phyloP scores from a whole-genome alignment of 805 yeast genomes.

The Clavispora vitiphila region DNA sequence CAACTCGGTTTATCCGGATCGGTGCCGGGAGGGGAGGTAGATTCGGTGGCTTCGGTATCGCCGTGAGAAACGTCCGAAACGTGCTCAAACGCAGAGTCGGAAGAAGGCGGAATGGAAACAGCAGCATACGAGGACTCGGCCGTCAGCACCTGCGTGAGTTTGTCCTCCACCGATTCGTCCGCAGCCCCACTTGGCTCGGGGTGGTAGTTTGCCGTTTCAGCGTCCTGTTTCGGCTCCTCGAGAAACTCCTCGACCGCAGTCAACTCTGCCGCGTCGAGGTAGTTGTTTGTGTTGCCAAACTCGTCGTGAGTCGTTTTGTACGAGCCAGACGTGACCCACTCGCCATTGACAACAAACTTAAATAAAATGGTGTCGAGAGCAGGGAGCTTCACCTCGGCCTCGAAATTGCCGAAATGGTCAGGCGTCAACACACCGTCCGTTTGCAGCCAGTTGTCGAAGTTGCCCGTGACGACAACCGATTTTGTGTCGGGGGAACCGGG shows the following conservation, averaged over 20 bases:
- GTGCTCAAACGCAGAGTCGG: slow-evolving; percentile 14
- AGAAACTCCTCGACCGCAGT: slow-evolving; percentile 17
- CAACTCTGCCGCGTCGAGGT: slow-evolving; percentile 25
- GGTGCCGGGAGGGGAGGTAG: slow-evolving; percentile 5
- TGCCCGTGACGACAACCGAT: slow-evolving; percentile 35
- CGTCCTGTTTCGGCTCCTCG: slow-evolving; percentile 1
- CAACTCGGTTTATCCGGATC: slow-evolving; percentile 2
- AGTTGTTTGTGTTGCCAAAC: slow-evolving; percentile 33
- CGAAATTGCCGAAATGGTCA: slow-evolving; percentile 13
- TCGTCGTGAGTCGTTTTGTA: slow-evolving; percentile 26
- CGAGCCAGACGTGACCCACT: slow-evolving; percentile 25
- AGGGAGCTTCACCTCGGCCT: slow-evolving; percentile 18
- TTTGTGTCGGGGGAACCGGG: slow-evolving; percentile 11
- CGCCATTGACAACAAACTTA: slow-evolving; percentile 34
- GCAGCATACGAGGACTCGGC: slow-evolving; percentile 35
- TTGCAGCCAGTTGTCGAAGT: slow-evolving; percentile 36
- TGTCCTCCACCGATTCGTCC: slow-evolving; percentile 2
- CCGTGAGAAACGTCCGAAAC: slow-evolving; percentile 5
- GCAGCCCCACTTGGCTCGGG: neutral
- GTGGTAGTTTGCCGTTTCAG: neutral
- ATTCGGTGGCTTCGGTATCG: slow-evolving; percentile 2
- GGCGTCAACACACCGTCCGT: slow-evolving; percentile 13
- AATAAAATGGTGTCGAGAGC: slow-evolving; percentile 25
- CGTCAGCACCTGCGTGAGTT: slow-evolving; percentile 23
- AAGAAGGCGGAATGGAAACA: slow-evolving; percentile 25